Evolutionary conservation across 768 basidiomycete species (phyloP).

Genomic region (Russula griseocarnosa): DNA sequence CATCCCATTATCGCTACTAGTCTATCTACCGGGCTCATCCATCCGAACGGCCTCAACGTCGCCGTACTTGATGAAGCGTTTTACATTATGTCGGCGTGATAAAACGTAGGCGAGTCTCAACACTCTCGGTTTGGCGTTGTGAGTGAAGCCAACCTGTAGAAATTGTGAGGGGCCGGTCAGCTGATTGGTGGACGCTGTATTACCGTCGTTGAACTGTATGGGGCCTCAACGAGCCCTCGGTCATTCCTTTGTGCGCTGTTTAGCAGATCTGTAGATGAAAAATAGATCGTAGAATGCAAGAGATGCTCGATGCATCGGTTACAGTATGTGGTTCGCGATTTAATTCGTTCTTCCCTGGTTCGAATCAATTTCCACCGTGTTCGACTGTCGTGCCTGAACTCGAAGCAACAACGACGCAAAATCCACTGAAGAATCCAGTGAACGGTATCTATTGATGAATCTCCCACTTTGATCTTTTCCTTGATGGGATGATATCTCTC

Average conservation of each 20-base stretch:
- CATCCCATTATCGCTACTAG: slow-evolving; percentile 64
- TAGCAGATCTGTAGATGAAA: slow-evolving; percentile 11
- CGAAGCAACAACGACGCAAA: too few relatives aligned
- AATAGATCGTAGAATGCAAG: neutral
- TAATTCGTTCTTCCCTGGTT: slow-evolving; percentile 7
- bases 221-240: slow-evolving; percentile 59
- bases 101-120: slow-evolving; percentile 49
- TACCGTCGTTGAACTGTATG: slow-evolving; percentile 23
- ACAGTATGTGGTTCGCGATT: neutral
- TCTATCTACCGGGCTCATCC: slow-evolving; percentile 23
- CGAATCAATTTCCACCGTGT: neutral
- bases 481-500: neutral
- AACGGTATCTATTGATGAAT: neutral
- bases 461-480: neutral
- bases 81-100: slow-evolving; percentile 55
- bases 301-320: neutral
- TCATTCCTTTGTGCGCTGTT: slow-evolving; percentile 8
- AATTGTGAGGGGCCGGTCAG: slow-evolving; percentile 15
- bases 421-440: too few relatives aligned
- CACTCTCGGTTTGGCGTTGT: slow-evolving; percentile 36
- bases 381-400: neutral
- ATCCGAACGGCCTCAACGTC: slow-evolving; percentile 69
- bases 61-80: slow-evolving; percentile 53
- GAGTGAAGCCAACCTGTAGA: slow-evolving; percentile 8
- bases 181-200: slow-evolving; percentile 20